phyloP scores from a whole-genome alignment of 2,329 filamentous ascomycete species.

The Huntiella bhutanensis region DNA sequence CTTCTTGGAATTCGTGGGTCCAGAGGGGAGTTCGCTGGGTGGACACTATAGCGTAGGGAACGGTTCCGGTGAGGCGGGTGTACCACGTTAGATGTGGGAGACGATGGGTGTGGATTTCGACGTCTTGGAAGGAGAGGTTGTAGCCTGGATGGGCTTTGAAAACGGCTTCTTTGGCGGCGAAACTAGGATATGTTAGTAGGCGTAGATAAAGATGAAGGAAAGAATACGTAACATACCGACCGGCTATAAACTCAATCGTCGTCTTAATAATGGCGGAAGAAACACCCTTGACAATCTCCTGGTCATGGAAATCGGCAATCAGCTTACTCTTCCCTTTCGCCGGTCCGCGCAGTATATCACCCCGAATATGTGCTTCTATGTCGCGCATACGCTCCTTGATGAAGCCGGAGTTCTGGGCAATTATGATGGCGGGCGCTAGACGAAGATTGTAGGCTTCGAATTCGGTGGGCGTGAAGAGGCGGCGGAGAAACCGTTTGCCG shows the following conservation, averaged over 20 bases:
- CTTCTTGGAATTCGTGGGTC: constrained; percentile 25
- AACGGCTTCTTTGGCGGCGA: constrained; percentile 56
- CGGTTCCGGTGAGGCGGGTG: neutral
- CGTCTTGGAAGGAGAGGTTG: constrained; percentile 40
- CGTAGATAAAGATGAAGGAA: too few species aligned
- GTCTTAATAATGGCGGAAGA: neutral
- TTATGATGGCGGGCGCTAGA: constrained; percentile 4
- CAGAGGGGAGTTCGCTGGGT: neutral
- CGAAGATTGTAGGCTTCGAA: constrained; percentile 11
- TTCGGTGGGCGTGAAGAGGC: constrained; percentile 28
- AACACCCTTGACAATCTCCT: too few species aligned
- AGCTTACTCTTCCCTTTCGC: neutral
- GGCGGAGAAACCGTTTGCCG: constrained; percentile 26
- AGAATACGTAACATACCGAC: neutral
- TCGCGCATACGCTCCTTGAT: neutral
- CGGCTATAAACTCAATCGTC: neutral
- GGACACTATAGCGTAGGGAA: constrained; percentile 4
- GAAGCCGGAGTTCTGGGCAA: neutral
- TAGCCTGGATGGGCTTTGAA: constrained; percentile 51
- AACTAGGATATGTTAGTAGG: constrained; percentile 21
- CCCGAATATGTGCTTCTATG: neutral
- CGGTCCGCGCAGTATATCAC: too few species aligned
- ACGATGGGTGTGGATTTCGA: constrained; percentile 23
- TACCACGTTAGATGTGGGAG: neutral
- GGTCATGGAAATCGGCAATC: neutral